Percentiles rank a stretch among this genome's conserved stretches.
phyloP scores from a whole-genome alignment of 2,329 filamentous ascomycete species.

The Pseudopithomyces maydicus region DNA sequence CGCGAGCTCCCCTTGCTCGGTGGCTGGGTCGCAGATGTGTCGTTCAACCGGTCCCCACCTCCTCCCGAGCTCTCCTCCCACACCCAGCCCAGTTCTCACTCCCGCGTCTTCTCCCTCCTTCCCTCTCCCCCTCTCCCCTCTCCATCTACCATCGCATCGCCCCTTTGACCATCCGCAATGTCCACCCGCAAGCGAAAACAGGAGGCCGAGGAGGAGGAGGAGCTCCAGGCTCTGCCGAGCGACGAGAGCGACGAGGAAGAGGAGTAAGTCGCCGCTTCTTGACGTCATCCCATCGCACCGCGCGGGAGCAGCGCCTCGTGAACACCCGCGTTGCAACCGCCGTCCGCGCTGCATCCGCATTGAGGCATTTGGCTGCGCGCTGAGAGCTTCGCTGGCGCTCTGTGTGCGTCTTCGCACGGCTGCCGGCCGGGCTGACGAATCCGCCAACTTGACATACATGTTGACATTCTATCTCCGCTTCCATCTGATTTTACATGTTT shows the following conservation, averaged over 20 bases:
- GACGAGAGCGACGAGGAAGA: conserved; percentile 51
- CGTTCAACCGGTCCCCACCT: conserved; percentile 37
- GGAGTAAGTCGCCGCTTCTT: conserved; percentile 47
- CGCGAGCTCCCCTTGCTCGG: conserved; percentile 32
- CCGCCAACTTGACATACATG: too few species aligned
- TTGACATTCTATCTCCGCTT: too few species aligned
- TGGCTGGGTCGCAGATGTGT: conserved; percentile 24
- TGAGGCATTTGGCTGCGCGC: conserved; percentile 12
- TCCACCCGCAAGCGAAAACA: conserved; percentile 53
- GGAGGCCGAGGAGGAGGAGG: conserved; percentile 48
- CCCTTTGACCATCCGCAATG: conserved; percentile 40
- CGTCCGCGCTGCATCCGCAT: conserved; percentile 14
- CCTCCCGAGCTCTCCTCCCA: conserved; percentile 22
- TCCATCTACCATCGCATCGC: conserved; percentile 7
- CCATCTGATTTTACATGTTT: too few species aligned
- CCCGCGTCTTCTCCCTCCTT: conserved; percentile 2
- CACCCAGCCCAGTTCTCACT: conserved; percentile 12
- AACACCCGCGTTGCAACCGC: conserved; percentile 27
- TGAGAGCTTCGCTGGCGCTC: conserved; percentile 22
- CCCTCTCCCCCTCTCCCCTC: background rate
- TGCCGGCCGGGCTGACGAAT: conserved; percentile 20
- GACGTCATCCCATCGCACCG: conserved; percentile 42
- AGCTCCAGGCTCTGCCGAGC: conserved; percentile 51
- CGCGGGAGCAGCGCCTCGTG: conserved; percentile 24
- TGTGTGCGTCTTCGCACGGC: conserved; percentile 8